Evolutionary conservation across 345 rosid genomes (phyloP).

Genomic region (Arabis alpina): DNA sequence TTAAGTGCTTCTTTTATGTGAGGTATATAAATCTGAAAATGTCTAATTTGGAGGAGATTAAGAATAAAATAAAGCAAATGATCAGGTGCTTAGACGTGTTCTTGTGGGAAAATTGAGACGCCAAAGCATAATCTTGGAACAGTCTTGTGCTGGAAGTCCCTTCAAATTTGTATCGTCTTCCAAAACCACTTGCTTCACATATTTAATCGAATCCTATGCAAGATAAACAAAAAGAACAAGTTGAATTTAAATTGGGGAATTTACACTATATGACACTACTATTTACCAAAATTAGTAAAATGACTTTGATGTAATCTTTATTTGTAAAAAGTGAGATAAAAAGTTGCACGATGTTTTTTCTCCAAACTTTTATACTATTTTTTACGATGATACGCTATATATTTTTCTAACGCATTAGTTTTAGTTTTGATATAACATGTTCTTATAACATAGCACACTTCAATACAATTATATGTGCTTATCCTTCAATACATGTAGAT

Average conservation of each 20-base stretch:
- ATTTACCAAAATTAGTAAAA: no score
- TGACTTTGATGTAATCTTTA: no score
- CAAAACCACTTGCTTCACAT: slow-evolving; percentile 75
- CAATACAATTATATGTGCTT: no score
- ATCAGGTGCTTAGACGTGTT: slow-evolving; percentile 36
- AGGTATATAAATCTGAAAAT: not conserved
- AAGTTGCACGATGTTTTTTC: no score
- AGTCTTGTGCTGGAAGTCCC: slow-evolving; percentile 71
- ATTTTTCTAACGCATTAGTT: no score
- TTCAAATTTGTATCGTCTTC: slow-evolving; percentile 82
- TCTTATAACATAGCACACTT: no score
- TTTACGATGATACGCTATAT: no score
- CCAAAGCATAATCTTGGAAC: slow-evolving; percentile 93
- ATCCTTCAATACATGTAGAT: no score
- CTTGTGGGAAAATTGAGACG: slow-evolving; percentile 53
- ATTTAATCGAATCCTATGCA: slow-evolving; percentile 79
- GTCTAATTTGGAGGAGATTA: slow-evolving; percentile 31
- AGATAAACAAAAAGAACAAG: not conserved
- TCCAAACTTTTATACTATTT: no score
- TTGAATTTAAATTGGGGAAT: not conserved
- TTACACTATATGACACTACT: no score
- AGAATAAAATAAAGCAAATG: slow-evolving; percentile 23
- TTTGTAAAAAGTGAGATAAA: no score
- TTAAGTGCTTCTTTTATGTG: not conserved
- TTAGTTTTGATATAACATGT: no score